These are phyloP conservation scores for Lasiodiplodia citricola DNA, from an alignment of 2,329 filamentous ascomycete species.

Conservation along the genomic window DNA sequence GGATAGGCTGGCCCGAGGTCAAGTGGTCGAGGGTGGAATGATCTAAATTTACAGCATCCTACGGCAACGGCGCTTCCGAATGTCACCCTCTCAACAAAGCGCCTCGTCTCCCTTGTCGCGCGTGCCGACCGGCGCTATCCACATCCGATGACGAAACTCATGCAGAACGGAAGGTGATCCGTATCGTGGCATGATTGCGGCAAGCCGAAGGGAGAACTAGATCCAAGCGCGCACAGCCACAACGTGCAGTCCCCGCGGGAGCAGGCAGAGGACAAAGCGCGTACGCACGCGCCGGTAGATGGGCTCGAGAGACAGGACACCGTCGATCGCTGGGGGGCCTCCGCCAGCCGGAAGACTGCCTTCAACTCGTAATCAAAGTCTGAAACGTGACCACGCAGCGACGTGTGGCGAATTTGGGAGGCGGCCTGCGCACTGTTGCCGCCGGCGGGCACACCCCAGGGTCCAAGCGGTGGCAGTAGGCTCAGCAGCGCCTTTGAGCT, in stretches of 20 bases:
- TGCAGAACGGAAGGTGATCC: background rate
- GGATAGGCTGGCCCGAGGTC: background rate
- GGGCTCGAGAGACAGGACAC: background rate
- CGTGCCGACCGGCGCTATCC: background rate
- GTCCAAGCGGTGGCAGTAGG: background rate
- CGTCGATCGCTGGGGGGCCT: background rate
- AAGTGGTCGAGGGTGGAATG: background rate
- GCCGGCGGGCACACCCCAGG: background rate
- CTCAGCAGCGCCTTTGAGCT: background rate
- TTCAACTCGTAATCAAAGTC: background rate
- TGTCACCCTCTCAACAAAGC: background rate
- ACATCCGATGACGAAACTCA: background rate
- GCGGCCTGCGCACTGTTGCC: background rate
- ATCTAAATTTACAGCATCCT: background rate
- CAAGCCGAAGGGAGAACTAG: background rate
- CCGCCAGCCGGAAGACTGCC: background rate
- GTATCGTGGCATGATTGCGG: background rate
- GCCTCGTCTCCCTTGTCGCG: background rate
- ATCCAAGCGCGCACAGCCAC: background rate
- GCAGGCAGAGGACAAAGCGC: background rate
- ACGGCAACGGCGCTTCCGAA: background rate
- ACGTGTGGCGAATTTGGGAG: background rate
- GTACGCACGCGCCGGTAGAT: background rate
- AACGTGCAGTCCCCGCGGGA: background rate
- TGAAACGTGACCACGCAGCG: background rate